Evolutionary conservation across 768 basidiomycete genomes (phyloP), one percentile per base, ranked within the genome.

Genomic region (Crepidotus variabilis): DNA sequence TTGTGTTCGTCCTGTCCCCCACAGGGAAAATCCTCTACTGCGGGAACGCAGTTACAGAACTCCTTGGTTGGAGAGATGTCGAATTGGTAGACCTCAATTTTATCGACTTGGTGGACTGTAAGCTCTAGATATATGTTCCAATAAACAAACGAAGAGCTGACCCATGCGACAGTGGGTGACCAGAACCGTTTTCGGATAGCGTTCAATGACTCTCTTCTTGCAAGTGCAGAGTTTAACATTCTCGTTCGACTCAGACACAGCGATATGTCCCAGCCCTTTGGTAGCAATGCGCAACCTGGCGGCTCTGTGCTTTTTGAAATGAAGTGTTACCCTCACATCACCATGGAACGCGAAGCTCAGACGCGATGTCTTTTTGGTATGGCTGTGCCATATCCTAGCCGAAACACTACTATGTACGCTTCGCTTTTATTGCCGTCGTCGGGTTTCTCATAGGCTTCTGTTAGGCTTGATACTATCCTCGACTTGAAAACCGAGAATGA

Each of bases 401-500:
- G 86, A 59, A 89, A 86, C 62, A 78, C 77, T 18, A 82, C 86
- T 35, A 84, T 86, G 88, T 87, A 67, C 55, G 81, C 57, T 53
- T 20, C 48, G 20, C 22, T 21, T 16, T 13, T 45, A 9, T 47
- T 39, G 22, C 23, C 34, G 36, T 22, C 13, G 22, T 47, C 35
- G 18, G 34, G 5, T 34, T 24, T 45, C 22, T 21, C 32, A 32
- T 23, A 24, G 34, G 28, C 51, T 48, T 34, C 36, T 47, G 54
- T 46, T 55, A 90, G 90, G 81, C 71, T 90, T 28, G 82, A 87
- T 60, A 83, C 85, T 0, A 83, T 86, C 61, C 63, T 97, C 34
- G 94, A 96, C 65, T 81, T 96, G 50, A 94, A 93, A 69, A 75
- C 87, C 55, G 92, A 95, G 72, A 94, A 97, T 68, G 88, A 92